Evolutionary conservation across 257 asterid genomes (phyloP), one percentile per base, ranked within the genome.

Genomic region (Mitragyna speciosa): DNA sequence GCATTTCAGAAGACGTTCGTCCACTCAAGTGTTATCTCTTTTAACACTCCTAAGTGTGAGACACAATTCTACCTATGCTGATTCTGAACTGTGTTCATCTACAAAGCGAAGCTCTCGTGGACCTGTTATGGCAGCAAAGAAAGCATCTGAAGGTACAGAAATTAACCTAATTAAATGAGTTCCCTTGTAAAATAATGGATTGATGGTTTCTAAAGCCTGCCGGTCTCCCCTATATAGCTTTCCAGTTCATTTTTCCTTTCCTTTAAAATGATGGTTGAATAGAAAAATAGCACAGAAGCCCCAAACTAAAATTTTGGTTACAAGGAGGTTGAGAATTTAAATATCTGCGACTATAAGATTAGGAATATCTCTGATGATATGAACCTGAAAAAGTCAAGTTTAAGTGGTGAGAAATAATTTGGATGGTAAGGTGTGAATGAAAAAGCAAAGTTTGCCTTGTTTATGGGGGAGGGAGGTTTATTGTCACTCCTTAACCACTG

Each of bases 61-160:
- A 12, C 85, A 83, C 87, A 87, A 89, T 84, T 91, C 88, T 81
- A 87, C 91, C 52, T 76, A 79, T 85, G 85, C 91, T 67, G 88
- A 78, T 81, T 77, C 81, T 79, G 93, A 90, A 64, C 82, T 83
- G 70, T 22, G 64, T 82, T 82, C 88, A 56, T 88, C 96, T 33
- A 83, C 89, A 24, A 93, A 91, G 80, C 70, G 91, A 83, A 88
- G 95, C 76, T 89, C 91, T 3, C 90, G 91, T 67, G 91, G 93
- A 71, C 97, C 96, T 58, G 88, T 93, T 76, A 84, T 93, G 95
- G 96, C 96, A n/a, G 95, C 88, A 26, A 93, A 88, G 83, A 89
- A 89, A 73, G 88, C 90, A 79, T 78, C 97, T 68, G 94, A 86
- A 95, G 98, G 98, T 95, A 76, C 75, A 68, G 26, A 76, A 22